These are phyloP conservation scores for Starmerella geochares DNA, from an alignment of 805 yeast genomes.

Conservation along the genomic window DNA sequence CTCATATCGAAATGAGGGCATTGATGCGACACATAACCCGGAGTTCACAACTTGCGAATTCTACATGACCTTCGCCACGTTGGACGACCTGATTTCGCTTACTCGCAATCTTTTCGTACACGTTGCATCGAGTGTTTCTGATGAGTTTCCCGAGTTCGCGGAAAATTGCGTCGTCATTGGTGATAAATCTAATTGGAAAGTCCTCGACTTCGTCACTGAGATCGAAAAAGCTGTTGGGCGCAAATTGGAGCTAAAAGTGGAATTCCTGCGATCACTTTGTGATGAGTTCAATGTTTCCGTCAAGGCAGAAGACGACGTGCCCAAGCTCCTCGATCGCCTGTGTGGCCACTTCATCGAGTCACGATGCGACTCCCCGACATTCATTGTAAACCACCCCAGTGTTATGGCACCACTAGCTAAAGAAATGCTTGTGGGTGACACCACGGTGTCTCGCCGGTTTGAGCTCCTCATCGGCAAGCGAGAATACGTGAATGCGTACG, in stretches of 20 bases:
- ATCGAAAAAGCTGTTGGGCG: constrained; percentile 47
- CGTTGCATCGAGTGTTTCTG: constrained; percentile 29
- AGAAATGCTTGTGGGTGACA: constrained; percentile 33
- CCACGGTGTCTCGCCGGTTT: constrained; percentile 54
- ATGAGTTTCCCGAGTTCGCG: constrained; percentile 20
- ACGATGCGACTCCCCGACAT: constrained; percentile 51
- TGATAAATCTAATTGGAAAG: constrained; percentile 29
- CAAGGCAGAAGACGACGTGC: constrained; percentile 32
- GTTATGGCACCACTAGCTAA: constrained; percentile 82
- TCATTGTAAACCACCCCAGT: constrained; percentile 76
- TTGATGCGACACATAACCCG: constrained; percentile 87
- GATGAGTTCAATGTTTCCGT: neutral
- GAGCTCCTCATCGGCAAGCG: constrained; percentile 72
- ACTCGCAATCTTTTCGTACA: constrained; percentile 49
- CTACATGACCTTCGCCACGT: constrained; percentile 59
- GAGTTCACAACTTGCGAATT: constrained; percentile 89
- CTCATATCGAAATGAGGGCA: constrained; percentile 82
- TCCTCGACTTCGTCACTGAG: constrained; percentile 57
- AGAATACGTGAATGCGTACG: constrained; percentile 88
- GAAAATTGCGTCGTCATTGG: constrained; percentile 5
- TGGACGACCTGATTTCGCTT: constrained; percentile 54
- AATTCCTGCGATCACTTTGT: constrained; percentile 20
- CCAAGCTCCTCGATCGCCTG: constrained; percentile 55
- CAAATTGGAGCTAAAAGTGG: constrained; percentile 36
- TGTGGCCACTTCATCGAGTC: constrained; percentile 58